These are phyloP conservation scores for Pseudogymnoascus sp. DNA, from an alignment of 2,329 filamentous ascomycete species.

Conservation along the genomic window DNA sequence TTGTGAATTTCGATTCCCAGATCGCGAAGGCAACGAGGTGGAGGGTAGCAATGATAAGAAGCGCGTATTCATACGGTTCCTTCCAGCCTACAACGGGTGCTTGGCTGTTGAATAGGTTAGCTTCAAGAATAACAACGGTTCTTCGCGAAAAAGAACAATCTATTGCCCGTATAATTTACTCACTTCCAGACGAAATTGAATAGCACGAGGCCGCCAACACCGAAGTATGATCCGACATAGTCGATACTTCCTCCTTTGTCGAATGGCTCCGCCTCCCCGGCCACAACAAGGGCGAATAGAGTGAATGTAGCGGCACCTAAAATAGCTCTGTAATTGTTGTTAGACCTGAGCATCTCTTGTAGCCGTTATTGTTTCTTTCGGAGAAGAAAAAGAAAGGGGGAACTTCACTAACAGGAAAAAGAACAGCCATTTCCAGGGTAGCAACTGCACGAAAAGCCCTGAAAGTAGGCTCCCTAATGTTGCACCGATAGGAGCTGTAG, in stretches of 20 bases:
- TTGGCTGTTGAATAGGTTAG: constrained; percentile 13
- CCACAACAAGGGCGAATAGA: constrained; percentile 11
- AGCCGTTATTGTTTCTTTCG: not conserved
- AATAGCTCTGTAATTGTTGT: constrained; percentile 9
- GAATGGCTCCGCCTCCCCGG: not conserved
- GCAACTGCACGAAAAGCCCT: constrained; percentile 32
- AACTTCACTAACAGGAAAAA: not conserved
- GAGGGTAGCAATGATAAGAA: constrained; percentile 16
- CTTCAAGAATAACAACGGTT: not conserved
- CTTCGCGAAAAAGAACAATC: constrained; percentile 11
- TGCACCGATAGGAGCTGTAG: constrained; percentile 40
- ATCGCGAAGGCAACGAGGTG: constrained; percentile 15
- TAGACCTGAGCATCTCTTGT: constrained; percentile 8
- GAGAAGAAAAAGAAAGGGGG: not conserved
- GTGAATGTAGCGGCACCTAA: constrained; percentile 5
- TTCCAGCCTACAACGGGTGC: constrained; percentile 20
- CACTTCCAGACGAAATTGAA: not conserved
- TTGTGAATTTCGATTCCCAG: constrained; percentile 18
- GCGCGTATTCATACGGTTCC: constrained; percentile 14
- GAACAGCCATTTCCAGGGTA: constrained; percentile 34
- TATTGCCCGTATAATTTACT: not conserved
- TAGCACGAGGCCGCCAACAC: not conserved
- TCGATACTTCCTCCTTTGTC: not conserved
- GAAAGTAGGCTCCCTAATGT: constrained; percentile 36
- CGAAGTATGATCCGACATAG: not conserved